phyloP scores from a whole-genome alignment of 495 filamentous ascomycete genomes.

The Xylaria intraflava region DNA sequence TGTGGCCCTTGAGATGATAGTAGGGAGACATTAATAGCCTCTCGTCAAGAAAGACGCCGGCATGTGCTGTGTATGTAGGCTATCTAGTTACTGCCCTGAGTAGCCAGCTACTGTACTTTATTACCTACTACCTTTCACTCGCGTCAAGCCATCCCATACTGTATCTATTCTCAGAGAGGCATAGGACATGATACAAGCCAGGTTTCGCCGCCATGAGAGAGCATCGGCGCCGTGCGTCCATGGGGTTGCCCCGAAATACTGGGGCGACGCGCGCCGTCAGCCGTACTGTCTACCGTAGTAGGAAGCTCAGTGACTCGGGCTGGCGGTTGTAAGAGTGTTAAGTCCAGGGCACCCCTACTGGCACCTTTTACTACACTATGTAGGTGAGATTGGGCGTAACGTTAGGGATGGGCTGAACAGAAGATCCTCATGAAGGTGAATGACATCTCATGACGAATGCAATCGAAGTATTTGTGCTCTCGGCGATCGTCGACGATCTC shows the following conservation, averaged over 20 bases:
- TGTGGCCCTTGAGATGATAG: too few relatives aligned
- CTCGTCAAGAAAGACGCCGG: neutral
- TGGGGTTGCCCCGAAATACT: constrained; percentile 9
- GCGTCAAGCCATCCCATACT: neutral
- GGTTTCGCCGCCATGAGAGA: neutral
- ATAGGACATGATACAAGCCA: neutral
- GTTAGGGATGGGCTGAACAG: neutral
- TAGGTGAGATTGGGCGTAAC: neutral
- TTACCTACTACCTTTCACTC: neutral
- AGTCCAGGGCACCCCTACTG: neutral
- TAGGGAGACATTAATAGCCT: neutral
- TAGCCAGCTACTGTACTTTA: too few relatives aligned
- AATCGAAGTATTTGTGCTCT: neutral
- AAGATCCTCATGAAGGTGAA: neutral
- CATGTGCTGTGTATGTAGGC: neutral
- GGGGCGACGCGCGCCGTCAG: constrained; percentile 3
- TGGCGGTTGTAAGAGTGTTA: constrained; percentile 1
- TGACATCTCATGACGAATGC: neutral
- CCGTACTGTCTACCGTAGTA: constrained; percentile 7
- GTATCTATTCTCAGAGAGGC: neutral
- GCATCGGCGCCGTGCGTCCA: constrained; percentile 10
- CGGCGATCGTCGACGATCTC: neutral
- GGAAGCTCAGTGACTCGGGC: constrained; percentile 5
- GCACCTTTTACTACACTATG: too few relatives aligned
- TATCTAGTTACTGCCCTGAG: too few relatives aligned